Evolutionary conservation across 108 stramenopile species (phyloP).

Genomic region (Cylindrotheca closterium): DNA sequence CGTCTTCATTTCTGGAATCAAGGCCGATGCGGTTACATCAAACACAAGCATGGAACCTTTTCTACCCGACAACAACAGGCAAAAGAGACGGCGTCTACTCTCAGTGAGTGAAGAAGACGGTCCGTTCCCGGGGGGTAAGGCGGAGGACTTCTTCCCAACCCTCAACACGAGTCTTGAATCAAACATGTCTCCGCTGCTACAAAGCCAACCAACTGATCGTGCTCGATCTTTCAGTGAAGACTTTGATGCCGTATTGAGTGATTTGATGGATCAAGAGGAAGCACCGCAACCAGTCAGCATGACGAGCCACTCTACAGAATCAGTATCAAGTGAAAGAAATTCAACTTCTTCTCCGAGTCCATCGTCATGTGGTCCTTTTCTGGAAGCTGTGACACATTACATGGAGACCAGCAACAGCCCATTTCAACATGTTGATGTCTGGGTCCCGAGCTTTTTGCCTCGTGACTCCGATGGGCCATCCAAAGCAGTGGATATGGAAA

Average conservation of each 20-base stretch:
- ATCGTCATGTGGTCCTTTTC: conserved; percentile 43
- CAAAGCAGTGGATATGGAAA: conserved; percentile 25
- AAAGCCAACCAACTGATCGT: not conserved
- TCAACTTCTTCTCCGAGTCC: conserved; percentile 4
- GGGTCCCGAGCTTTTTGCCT: conserved; percentile 62
- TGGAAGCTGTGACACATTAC: conserved; percentile 46
- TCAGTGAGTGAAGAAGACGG: conserved; percentile 13
- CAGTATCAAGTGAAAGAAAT: too few species aligned
- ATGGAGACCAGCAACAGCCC: conserved; percentile 46
- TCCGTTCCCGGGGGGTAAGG: not conserved
- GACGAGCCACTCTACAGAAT: not conserved
- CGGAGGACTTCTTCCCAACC: not conserved
- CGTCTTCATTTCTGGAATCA: conserved; percentile 36
- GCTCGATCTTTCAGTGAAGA: conserved; percentile 32
- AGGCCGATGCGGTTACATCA: conserved; percentile 21
- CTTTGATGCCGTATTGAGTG: conserved; percentile 26
- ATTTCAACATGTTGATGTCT: conserved; percentile 74
- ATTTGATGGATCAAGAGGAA: conserved; percentile 20
- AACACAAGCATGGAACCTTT: conserved; percentile 8
- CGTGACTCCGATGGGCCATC: conserved; percentile 16
- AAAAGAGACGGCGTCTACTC: not conserved
- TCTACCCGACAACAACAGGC: not conserved
- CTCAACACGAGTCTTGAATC: not conserved
- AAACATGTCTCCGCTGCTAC: not conserved
- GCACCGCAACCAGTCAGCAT: not conserved